Evolutionary conservation across 345 rosid genomes (phyloP), one percentile per base, ranked within the genome.

Genomic region (Eucalyptus dawsonii): DNA sequence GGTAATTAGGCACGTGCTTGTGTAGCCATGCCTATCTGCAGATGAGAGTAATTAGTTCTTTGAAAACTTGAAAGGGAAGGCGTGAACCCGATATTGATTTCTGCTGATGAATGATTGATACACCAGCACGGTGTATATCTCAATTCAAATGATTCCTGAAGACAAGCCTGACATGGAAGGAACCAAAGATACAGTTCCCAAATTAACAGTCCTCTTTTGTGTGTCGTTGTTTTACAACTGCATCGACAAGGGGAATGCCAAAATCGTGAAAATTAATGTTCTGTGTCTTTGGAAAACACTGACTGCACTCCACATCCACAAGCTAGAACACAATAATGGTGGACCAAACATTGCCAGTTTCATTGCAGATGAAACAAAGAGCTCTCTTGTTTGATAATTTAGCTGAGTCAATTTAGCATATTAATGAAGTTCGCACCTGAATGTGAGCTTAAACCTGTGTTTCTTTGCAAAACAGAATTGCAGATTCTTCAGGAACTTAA

Each of bases 401-500:
- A 65, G 76, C 76, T 14, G 72, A 65, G 76, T 65, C 37, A 62
- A 14, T 65, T 14, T 65, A 65, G 76, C 21, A n/a, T 65, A 14
- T 65, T n/a, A 65, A 65, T 65, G 10, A 65, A 14, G 15, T 65
- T n/a, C 19, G 37, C 76, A n/a, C 76, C 76, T 65, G 76, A 65
- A n/a, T 65, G 76, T 29, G 76, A 65, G 76, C 37, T 65, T n/a
- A 65, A 65, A n/a, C 37, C 76, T 65, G 37, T 8, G 76, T 65
- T 14, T 65, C 76, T 4, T 65, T 14, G 40, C 45, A 54, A 81
- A 88, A 89, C 95, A 95, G 94, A 92, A 50, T 80, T 90, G 45
- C 88, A 90, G 90, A 90, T 91, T 88, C 89, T 83, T 51, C 88
- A 65, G 80, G 85, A 62, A 86, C 37, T 89, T 62, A 51, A 62